phyloP scores from a whole-genome alignment of 345 rosid species.

The Lagerstroemia speciosa region DNA sequence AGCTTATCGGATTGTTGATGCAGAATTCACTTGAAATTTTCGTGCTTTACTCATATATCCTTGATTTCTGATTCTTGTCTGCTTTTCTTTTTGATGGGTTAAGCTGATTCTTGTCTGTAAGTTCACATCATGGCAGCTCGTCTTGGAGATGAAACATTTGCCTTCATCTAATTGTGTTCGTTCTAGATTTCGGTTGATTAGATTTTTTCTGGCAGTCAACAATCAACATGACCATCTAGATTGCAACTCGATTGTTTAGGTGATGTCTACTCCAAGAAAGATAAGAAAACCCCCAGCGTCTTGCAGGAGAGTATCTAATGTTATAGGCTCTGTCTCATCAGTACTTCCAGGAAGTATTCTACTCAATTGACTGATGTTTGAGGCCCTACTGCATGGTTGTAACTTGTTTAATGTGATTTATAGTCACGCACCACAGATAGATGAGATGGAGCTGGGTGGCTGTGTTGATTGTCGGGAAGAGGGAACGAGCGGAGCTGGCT shows the following conservation, averaged over 20 bases:
- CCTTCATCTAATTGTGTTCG: not conserved
- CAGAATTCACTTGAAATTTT: not conserved
- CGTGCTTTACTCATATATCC: not conserved
- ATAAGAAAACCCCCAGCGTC: not conserved
- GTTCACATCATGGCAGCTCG: not conserved
- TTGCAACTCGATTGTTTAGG: not conserved
- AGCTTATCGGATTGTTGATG: not conserved
- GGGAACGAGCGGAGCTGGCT: not conserved
- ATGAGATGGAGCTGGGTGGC: not conserved
- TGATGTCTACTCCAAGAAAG: not conserved
- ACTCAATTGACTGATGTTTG: not conserved
- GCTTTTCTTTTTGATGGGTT: no score
- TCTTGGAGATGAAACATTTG: not conserved
- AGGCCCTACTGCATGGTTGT: not conserved
- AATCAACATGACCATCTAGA: not conserved
- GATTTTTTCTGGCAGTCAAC: not conserved
- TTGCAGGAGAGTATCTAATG: not conserved
- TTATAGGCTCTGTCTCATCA: not conserved
- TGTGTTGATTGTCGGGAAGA: not conserved
- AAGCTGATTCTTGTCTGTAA: not conserved
- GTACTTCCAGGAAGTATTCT: not conserved
- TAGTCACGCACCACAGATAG: not conserved
- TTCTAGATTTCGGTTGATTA: not conserved
- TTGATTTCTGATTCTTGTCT: not conserved
- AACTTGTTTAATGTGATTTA: not conserved